These are phyloP conservation scores for Arthrocladium fulminans DNA, from an alignment of 2,329 filamentous ascomycete species.

Conservation along the genomic window DNA sequence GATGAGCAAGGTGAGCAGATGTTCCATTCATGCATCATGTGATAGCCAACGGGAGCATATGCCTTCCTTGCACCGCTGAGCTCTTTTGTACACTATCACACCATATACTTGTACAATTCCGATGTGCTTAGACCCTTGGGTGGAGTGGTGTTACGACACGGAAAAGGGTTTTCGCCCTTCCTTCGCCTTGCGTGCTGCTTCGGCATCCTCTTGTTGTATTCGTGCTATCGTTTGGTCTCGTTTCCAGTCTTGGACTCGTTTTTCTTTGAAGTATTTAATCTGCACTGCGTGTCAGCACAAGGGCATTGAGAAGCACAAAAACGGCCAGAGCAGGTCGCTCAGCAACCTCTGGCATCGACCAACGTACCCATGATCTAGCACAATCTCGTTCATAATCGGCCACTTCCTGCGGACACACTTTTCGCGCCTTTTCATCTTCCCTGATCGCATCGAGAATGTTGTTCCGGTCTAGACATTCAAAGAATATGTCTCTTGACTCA, in stretches of 20 bases:
- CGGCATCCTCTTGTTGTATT: constrained; percentile 64
- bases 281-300: constrained; percentile 29
- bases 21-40: not conserved
- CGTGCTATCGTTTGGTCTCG: constrained; percentile 70
- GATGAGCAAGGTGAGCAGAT: constrained; percentile 9
- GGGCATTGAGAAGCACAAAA: too few relatives aligned
- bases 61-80: not conserved
- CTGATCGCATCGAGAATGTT: constrained; percentile 66
- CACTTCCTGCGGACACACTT: constrained; percentile 52
- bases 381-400: constrained; percentile 73
- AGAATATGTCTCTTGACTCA: constrained; percentile 81
- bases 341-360: not conserved
- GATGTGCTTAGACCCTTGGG: not conserved
- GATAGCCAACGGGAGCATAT: not conserved
- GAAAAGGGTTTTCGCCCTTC: constrained; percentile 31
- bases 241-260: constrained; percentile 83
- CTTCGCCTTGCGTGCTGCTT: constrained; percentile 44
- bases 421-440: constrained; percentile 47
- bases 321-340: too few relatives aligned
- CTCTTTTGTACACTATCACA: constrained; percentile 1
- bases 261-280: constrained; percentile 98
- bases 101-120: not conserved
- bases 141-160: constrained; percentile 18
- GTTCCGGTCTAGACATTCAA: constrained; percentile 73
- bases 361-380: constrained; percentile 76